Percentiles rank a stretch among this genome's conserved stretches.
Conservation (phyloP, 176 grass and related monocot species). For the Juncus effusus region DNA sequence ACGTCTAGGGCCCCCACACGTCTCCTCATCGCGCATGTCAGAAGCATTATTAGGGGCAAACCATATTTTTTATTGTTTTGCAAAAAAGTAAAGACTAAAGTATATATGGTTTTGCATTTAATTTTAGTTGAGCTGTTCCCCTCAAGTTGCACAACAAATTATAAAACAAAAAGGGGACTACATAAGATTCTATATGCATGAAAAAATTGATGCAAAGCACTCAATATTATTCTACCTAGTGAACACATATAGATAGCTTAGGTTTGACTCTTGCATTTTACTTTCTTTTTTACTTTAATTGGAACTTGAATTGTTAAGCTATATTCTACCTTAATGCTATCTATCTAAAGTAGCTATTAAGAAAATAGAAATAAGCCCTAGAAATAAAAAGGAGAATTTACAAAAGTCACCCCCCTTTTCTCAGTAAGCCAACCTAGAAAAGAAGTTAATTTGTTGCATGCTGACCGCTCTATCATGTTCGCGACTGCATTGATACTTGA, state of each 20-base stretch:
- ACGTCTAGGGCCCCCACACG: too few species aligned
- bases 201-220: constrained; percentile 41
- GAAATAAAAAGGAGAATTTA: constrained; percentile 24
- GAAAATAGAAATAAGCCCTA: neutral
- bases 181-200: constrained; percentile 63
- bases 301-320: constrained; percentile 62
- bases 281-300: constrained; percentile 41
- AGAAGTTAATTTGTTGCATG: constrained; percentile 30
- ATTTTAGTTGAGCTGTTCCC: constrained; percentile 32
- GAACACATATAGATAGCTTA: constrained; percentile 40
- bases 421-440: constrained; percentile 41
- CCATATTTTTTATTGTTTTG: neutral
- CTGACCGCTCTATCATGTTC: too few species aligned
- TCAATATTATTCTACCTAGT: constrained; percentile 49
- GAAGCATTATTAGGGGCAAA: too few species aligned
- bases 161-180: constrained; percentile 53
- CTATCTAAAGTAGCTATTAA: constrained; percentile 31
- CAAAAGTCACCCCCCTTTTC: constrained; percentile 54
- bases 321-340: constrained; percentile 37
- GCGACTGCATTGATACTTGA: too few species aligned
- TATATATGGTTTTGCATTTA: constrained; percentile 24
- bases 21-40: too few species aligned
- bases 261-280: constrained; percentile 56
- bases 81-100: constrained; percentile 11
- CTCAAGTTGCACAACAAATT: constrained; percentile 10